A percentile compares a stretch with the other conserved stretches of the same genome.
These are phyloP conservation scores for Lachnellula cervina DNA, from an alignment of 2,329 filamentous ascomycete species.

Conservation along the genomic window DNA sequence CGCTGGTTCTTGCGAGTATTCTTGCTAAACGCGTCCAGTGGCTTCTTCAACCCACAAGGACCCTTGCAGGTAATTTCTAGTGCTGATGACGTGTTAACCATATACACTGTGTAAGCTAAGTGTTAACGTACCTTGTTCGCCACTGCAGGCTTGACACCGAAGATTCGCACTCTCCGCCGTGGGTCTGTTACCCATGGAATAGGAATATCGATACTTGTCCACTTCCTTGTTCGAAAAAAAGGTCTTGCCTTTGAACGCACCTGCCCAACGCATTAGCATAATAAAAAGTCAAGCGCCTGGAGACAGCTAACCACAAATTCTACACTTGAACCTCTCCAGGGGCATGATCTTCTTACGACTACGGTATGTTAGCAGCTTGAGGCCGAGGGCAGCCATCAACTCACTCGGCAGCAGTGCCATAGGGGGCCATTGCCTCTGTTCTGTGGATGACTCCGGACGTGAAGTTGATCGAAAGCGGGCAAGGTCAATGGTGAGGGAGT, in stretches of 20 bases:
- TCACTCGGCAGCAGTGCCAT: not conserved
- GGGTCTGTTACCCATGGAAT: not conserved
- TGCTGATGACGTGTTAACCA: constrained; percentile 22
- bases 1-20: constrained; percentile 30
- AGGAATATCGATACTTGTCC: constrained; percentile 30
- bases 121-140: constrained; percentile 13
- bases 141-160: constrained; percentile 41
- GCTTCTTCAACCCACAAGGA: constrained; percentile 40
- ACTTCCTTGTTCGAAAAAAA: constrained; percentile 46
- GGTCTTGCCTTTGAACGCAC: constrained; percentile 33
- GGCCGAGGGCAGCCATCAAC: not conserved
- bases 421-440: not conserved
- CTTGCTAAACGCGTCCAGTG: constrained; percentile 45
- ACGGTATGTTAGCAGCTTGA: not conserved
- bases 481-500: too few relatives aligned
- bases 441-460: too few relatives aligned
- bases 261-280: constrained; percentile 44
- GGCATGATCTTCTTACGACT: constrained; percentile 4
- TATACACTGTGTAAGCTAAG: too few relatives aligned
- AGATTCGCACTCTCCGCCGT: constrained; percentile 11
- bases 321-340: not conserved
- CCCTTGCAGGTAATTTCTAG: constrained; percentile 44
- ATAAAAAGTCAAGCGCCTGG: constrained; percentile 1
- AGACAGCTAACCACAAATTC: not conserved
- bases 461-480: too few relatives aligned